Base-by-base conservation (phyloP, 805 yeast genomes). In the Saccharomycopsis vini region DNA sequence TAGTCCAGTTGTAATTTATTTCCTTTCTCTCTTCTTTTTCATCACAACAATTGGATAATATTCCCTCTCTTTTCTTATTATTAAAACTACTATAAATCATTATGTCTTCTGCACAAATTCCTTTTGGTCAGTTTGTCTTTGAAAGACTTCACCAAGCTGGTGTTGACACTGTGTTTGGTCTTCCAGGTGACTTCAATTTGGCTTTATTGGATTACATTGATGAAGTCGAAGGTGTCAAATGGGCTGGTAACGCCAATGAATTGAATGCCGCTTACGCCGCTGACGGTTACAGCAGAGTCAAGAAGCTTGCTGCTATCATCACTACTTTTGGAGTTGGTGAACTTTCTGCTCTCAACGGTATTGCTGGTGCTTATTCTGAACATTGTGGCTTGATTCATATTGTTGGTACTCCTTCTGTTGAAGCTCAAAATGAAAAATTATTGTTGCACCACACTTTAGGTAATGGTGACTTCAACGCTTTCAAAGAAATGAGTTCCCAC, bases 271-370 rank as follows among this genome's bases (percentile, higher is more conserved):
- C 94, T 6, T 88, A 89, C 58, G 79, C 92, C 4, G 89, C 90
- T 5, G 96, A 89, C 60, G 97, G 96, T 3, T 89, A 85, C 56
- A 76, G 92, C 16, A 72, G 90, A 50, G 66, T 67, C 34, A 67
- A 69, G 39, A 72, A 74, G 13, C 72, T 83, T 5, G 84, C 86
- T 41, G 87, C 78, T 18, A 60, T 76, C 34, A 57, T 73, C 29
- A 79, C 89, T 41, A 87, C 96, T 3, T 84, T 70, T 61, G 96
- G 95, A 40, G 96, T 87, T 16, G 96, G 96, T 45, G 95, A 87
- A 59, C 69, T 86, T 50, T 77, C 87, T 46, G 94, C 95, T 2
- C 56, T 86, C 49, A 87, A 87, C 62, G 95, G 92, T 40, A 65
- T 84, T 43, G 70, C 87, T 26, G 95, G 95, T 40, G 76, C 95